These are phyloP conservation scores for Toxoplasma gondii DNA, from an alignment of 169 alveolate species.

Conservation along the genomic window DNA sequence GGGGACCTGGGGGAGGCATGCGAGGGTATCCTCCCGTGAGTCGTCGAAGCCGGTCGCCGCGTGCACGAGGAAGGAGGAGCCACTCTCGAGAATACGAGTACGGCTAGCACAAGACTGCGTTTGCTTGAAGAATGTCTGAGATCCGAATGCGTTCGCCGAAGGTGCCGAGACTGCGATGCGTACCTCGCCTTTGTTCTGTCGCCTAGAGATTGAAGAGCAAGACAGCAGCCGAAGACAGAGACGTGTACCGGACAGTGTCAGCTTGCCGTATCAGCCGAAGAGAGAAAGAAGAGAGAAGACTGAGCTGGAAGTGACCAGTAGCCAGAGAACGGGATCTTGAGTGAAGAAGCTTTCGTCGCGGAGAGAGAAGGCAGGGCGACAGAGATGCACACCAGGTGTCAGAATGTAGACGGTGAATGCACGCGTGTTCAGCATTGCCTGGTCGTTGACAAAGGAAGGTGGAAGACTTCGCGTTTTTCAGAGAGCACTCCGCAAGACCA, in stretches of 20 bases:
- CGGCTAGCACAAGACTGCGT: neutral
- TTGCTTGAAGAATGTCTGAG: neutral
- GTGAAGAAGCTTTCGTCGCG: neutral
- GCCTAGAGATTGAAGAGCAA: neutral
- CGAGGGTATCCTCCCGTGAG: neutral
- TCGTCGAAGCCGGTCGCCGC: constrained; percentile 32
- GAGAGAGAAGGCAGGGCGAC: neutral
- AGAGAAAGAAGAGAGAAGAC: neutral
- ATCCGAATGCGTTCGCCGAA: neutral
- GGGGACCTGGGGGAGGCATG: neutral
- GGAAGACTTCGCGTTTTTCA: neutral
- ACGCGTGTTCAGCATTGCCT: neutral
- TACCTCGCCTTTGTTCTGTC: neutral
- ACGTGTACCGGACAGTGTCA: neutral
- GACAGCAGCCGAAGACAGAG: neutral
- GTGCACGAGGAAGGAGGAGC: neutral
- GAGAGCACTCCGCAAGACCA: neutral
- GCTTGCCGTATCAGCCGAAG: neutral
- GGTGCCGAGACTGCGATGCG: neutral
- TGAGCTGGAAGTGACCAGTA: neutral
- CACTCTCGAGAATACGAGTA: constrained; percentile 19
- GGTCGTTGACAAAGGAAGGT: neutral
- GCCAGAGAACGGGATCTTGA: neutral
- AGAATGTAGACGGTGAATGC: neutral
- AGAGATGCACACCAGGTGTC: neutral